These are phyloP conservation scores for Ganoderma sinense DNA, from an alignment of 1,284 basidiomycete genomes.

Conservation along the genomic window DNA sequence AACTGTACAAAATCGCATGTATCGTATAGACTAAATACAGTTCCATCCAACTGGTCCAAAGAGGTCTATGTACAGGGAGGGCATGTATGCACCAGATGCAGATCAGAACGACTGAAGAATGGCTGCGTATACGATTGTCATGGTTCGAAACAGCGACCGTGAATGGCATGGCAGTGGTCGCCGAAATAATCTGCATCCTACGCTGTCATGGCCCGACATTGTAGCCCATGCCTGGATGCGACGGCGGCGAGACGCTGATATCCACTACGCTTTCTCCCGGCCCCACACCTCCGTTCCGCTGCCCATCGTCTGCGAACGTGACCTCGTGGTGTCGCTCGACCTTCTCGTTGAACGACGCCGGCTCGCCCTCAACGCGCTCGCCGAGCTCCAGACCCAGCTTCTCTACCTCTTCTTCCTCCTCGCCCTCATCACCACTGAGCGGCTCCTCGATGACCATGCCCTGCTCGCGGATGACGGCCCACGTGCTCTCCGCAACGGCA, in stretches of 20 bases:
- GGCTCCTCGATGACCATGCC: slow-evolving; percentile 76
- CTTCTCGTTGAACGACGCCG: slow-evolving; percentile 38
- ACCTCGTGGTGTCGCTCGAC: slow-evolving; percentile 19
- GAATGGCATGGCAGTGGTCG: too few relatives aligned
- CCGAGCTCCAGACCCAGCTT: slow-evolving; percentile 33
- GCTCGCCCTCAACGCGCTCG: slow-evolving; percentile 34
- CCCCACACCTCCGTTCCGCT: not conserved
- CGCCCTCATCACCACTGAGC: slow-evolving; percentile 44
- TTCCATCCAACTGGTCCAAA: slow-evolving; percentile 27
- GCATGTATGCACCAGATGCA: not conserved
- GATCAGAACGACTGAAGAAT: too few relatives aligned
- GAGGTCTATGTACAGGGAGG: not conserved
- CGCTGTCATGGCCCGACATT: slow-evolving; percentile 26
- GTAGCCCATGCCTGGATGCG: slow-evolving; percentile 18
- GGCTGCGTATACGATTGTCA: too few relatives aligned
- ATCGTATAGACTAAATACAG: slow-evolving; percentile 24
- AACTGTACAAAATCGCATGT: slow-evolving; percentile 5
- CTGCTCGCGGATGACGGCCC: slow-evolving; percentile 62
- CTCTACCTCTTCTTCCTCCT: slow-evolving; percentile 18
- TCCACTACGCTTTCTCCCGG: slow-evolving; percentile 23
- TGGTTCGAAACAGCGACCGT: too few relatives aligned
- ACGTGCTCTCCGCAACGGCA: slow-evolving; percentile 62
- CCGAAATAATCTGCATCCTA: too few relatives aligned
- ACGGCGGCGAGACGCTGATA: slow-evolving; percentile 22
- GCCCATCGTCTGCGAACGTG: slow-evolving; percentile 2